Conservation (phyloP, 768 basidiomycete species). For the Russula foetens region DNA sequence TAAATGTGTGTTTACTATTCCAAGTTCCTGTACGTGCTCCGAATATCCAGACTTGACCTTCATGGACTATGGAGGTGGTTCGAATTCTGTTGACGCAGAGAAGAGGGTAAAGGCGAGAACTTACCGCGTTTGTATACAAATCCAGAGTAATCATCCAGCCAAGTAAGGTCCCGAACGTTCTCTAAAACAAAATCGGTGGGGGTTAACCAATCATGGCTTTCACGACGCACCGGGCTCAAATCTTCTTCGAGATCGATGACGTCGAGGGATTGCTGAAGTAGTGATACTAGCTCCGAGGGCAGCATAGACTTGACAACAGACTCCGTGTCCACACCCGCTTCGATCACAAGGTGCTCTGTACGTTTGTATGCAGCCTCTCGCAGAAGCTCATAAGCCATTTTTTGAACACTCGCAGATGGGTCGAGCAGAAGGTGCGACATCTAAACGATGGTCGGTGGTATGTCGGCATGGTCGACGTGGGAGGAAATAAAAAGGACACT, state of each 20-base stretch:
- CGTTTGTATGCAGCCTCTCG: constrained; percentile 59
- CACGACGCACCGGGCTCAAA: constrained; percentile 23
- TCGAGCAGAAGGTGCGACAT: constrained; percentile 68
- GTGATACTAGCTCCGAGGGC: constrained; percentile 56
- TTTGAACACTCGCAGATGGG: constrained; percentile 55
- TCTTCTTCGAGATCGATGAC: constrained; percentile 33
- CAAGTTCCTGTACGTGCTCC: constrained; percentile 69
- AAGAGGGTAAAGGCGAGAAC: constrained; percentile 24
- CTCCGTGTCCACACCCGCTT: constrained; percentile 74
- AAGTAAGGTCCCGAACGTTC: constrained; percentile 61
- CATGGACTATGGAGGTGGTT: constrained; percentile 50
- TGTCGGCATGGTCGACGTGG: too few relatives aligned
- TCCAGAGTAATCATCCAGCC: constrained; percentile 89
- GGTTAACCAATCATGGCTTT: background rate
- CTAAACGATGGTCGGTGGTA: too few relatives aligned
- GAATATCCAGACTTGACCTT: constrained; percentile 81
- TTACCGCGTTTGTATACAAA: constrained; percentile 73
- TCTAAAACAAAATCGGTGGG: constrained; percentile 24
- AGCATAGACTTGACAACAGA: constrained; percentile 44
- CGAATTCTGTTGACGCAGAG: background rate
- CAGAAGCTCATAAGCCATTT: constrained; percentile 69
- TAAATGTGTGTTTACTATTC: constrained; percentile 54
- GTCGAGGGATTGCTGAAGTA: constrained; percentile 45
- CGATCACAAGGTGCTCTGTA: constrained; percentile 80
- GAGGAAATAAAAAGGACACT: too few relatives aligned